Conservation (phyloP, 129 eudicot species). For the Tagetes patula region DNA sequence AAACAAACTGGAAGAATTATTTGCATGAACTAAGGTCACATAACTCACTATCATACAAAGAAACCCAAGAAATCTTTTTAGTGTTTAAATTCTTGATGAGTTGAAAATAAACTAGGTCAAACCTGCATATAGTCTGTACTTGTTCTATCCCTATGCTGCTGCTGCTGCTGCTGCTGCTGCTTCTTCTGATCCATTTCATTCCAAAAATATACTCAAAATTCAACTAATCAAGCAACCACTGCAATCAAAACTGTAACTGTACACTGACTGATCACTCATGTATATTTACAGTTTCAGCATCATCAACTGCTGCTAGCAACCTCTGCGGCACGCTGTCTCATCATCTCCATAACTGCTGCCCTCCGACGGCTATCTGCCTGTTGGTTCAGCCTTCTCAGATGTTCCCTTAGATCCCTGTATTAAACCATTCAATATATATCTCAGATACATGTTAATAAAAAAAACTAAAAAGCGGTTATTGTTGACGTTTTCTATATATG, state of each 20-base stretch:
- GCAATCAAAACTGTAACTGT: constrained; percentile 40
- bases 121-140: constrained; percentile 25
- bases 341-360: constrained; percentile 96
- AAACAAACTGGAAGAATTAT: constrained; percentile 7
- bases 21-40: constrained; percentile 16
- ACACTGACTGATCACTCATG: constrained; percentile 22
- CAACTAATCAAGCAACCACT: constrained; percentile 23
- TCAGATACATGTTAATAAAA: background rate
- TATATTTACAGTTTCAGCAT: constrained; percentile 41
- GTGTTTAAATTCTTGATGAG: constrained; percentile 21
- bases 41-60: constrained; percentile 10
- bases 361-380: constrained; percentile 86
- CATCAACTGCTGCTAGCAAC: constrained; percentile 58
- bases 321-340: constrained; percentile 97
- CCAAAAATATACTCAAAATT: constrained; percentile 25
- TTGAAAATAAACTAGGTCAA: constrained; percentile 16
- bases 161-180: background rate
- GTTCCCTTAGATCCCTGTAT: constrained; percentile 76
- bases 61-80: background rate
- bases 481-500: background rate
- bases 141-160: constrained; percentile 18
- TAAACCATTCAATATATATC: background rate
- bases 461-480: background rate
- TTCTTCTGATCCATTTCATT: background rate
- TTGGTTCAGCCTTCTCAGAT: constrained; percentile 69